Evolutionary conservation across 257 asterid genomes (phyloP), one percentile per base, ranked within the genome.

Genomic region (Schizonepeta tenuifolia): DNA sequence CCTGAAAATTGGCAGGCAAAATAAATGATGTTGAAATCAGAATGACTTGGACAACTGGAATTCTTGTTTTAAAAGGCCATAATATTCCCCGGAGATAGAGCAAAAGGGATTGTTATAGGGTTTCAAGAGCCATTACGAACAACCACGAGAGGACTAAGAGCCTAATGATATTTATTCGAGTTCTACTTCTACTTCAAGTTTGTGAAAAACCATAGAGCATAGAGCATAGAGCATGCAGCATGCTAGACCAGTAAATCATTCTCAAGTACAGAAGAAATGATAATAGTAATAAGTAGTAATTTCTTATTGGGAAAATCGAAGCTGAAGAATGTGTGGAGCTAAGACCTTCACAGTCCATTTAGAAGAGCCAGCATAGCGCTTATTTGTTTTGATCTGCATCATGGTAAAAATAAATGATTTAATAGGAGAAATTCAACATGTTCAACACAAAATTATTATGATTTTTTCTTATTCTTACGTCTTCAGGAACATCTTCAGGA

Each of bases 401-500:
- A 71, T 9, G 69, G 26, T 40, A 69, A 44, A 49, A 33, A 8
- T n/a, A 14, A 78, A 35, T 51, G 70, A 49, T 63, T 47, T 43
- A 0, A 44, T 22, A 47, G 12, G 21, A 43, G 26, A 22, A 64
- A 43, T 26, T 24, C 22, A 65, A 38, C 2, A 49, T 36, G 67
- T 7, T 7, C 9, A 46, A 40, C 22, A 7, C 26, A 38, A 3
- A 36, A 26, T 31, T 54, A 73, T 24, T 14, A 50, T 17, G 26
- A 18, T 47, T 1, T 28, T 28, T 28, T 6, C 1, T 7, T 60
- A 15, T 55, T 65, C 83, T 77, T 85, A 95, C 99, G 76, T 92
- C 98, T 83, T 95, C 98, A 31, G 99, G 98, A 69, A 95, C 98
- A 85, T 95, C 98, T 77, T 95, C 97, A 1, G 87, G 96, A 80